These are phyloP conservation scores for Ceratocystis cacaofunesta DNA, from an alignment of 2,329 filamentous ascomycete genomes.

Conservation along the genomic window DNA sequence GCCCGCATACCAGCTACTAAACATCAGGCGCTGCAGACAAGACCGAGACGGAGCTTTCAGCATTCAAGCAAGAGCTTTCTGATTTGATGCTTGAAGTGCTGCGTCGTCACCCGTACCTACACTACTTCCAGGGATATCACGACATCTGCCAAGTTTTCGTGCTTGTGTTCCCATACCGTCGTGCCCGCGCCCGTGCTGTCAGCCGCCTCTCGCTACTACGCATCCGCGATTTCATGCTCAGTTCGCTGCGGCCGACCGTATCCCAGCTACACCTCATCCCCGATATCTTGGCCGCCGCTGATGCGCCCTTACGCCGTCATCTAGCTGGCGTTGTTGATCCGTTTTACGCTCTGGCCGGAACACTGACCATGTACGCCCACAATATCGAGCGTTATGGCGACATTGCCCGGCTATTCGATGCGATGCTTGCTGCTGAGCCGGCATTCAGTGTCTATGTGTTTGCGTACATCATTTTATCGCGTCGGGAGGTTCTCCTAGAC, in stretches of 20 bases:
- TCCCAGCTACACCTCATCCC: constrained; percentile 79
- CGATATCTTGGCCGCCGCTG: constrained; percentile 57
- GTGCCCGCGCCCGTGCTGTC: constrained; percentile 46
- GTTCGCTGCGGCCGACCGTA: constrained; percentile 64
- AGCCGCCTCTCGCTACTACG: constrained; percentile 74
- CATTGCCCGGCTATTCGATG: constrained; percentile 85
- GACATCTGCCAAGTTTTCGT: constrained; percentile 95
- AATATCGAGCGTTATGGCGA: constrained; percentile 82
- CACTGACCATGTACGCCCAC: constrained; percentile 90
- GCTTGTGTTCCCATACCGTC: constrained; percentile 56
- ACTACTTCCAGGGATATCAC: constrained; percentile 97
- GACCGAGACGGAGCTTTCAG: constrained; percentile 49
- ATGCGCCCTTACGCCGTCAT: constrained; percentile 58
- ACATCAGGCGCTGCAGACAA: constrained; percentile 4
- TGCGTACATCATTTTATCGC: constrained; percentile 68
- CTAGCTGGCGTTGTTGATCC: constrained; percentile 65
- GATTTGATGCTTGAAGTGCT: constrained; percentile 68
- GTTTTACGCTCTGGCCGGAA: constrained; percentile 86
- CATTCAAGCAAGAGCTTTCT: constrained; percentile 62
- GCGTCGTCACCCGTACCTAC: constrained; percentile 65
- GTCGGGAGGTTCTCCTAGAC: constrained; percentile 71
- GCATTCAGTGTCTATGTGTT: constrained; percentile 84
- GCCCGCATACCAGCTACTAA: neutral
- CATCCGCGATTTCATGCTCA: constrained; percentile 96
- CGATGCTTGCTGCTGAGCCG: constrained; percentile 74